These are phyloP conservation scores for Babesia caballi DNA, from an alignment of 169 alveolate genomes.

Conservation along the genomic window DNA sequence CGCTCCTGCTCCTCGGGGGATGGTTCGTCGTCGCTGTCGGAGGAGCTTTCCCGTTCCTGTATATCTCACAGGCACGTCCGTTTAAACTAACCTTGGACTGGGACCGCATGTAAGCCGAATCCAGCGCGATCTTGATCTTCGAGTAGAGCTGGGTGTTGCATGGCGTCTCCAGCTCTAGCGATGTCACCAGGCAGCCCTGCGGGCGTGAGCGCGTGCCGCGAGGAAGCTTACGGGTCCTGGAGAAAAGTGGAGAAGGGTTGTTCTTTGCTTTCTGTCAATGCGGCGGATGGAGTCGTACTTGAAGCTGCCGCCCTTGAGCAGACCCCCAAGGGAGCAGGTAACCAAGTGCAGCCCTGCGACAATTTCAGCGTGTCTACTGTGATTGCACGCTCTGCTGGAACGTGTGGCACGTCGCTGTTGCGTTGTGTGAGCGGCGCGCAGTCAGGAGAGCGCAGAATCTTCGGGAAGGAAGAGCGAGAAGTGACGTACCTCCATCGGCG, in stretches of 20 bases:
- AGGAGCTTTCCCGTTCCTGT: slow-evolving; percentile 23
- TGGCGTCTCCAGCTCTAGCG: slow-evolving; percentile 42
- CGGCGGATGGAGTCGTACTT: slow-evolving; percentile 9
- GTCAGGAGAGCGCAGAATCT: background rate
- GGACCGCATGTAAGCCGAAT: slow-evolving; percentile 10
- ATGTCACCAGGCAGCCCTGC: background rate
- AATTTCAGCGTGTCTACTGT: background rate
- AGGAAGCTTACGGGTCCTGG: background rate
- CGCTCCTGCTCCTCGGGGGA: background rate
- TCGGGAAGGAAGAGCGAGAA: background rate
- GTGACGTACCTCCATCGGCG: slow-evolving; percentile 47
- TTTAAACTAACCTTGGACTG: slow-evolving; percentile 3
- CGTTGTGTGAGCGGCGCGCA: background rate
- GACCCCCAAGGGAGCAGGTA: slow-evolving; percentile 49
- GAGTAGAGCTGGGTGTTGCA: slow-evolving; percentile 22
- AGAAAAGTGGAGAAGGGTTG: background rate
- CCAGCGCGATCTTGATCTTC: slow-evolving; percentile 36
- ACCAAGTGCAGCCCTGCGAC: slow-evolving; percentile 43
- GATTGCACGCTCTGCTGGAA: background rate
- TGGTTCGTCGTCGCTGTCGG: slow-evolving; percentile 4
- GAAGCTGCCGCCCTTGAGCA: slow-evolving; percentile 44
- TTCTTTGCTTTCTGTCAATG: background rate
- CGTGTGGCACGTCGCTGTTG: background rate
- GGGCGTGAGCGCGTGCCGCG: too few species aligned
- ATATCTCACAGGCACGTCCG: background rate